Evolutionary conservation across 139 green algal genomes (phyloP).

Genomic region (Choricystis sp.): DNA sequence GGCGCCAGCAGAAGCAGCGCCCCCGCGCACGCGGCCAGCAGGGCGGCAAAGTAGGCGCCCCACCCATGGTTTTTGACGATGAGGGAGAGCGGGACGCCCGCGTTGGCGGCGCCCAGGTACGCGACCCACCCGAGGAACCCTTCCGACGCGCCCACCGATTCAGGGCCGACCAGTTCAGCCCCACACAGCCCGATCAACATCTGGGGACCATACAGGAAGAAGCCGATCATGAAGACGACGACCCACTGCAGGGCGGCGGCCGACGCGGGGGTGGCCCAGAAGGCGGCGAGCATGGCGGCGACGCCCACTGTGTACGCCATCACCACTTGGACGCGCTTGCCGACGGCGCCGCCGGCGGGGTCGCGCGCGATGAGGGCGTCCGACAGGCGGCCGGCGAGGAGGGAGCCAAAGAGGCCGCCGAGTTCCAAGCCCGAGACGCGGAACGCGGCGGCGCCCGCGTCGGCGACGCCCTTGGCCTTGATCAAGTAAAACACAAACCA

Average conservation of each 20-base stretch:
- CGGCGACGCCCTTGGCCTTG: constrained; percentile 64
- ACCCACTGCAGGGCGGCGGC: constrained; percentile 61
- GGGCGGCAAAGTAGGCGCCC: constrained; percentile 70
- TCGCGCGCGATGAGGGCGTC: constrained; percentile 52
- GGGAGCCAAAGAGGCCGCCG: constrained; percentile 72
- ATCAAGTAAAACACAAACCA: constrained; percentile 96
- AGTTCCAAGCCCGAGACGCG: constrained; percentile 90
- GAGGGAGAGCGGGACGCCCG: constrained; percentile 83
- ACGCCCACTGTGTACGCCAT: constrained; percentile 88
- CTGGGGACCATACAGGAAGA: constrained; percentile 85
- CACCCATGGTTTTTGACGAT: constrained; percentile 87
- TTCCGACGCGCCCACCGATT: constrained; percentile 73
- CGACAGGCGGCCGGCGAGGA: constrained; percentile 67
- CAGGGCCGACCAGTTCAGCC: constrained; percentile 77
- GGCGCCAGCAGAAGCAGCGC: constrained; percentile 75
- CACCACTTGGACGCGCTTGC: constrained; percentile 80
- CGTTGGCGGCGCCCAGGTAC: constrained; percentile 57
- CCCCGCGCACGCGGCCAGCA: constrained; percentile 59
- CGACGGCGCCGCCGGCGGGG: constrained; percentile 50
- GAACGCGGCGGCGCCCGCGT: constrained; percentile 57
- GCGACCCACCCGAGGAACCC: constrained; percentile 83
- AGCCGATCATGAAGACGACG: constrained; percentile 87
- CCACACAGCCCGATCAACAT: constrained; percentile 95
- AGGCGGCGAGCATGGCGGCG: constrained; percentile 44
- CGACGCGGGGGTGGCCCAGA: constrained; percentile 46